Evolutionary conservation across 495 filamentous ascomycete genomes (phyloP).

Genomic region (Ascodesmis nigricans): DNA sequence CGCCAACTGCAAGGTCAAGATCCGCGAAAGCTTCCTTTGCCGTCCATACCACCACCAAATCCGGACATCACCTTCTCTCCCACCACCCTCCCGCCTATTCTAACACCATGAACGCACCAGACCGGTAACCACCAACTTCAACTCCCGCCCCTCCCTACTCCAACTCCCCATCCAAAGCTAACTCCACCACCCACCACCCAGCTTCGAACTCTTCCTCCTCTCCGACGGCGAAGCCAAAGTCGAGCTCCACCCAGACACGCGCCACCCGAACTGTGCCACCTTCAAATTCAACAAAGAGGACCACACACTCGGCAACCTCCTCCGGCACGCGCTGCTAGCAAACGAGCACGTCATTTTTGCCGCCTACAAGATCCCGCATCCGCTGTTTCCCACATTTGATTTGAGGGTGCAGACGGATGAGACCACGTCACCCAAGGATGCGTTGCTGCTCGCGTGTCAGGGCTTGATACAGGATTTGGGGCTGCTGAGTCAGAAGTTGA

Average conservation of each 20-base stretch:
- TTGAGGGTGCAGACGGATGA: conserved; percentile 89
- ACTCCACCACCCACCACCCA: conserved; percentile 20
- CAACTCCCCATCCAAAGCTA: not conserved
- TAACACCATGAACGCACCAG: conserved; percentile 20
- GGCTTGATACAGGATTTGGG: conserved; percentile 56
- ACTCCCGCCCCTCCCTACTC: not conserved
- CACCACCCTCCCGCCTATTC: too few species aligned
- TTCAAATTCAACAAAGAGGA: conserved; percentile 95
- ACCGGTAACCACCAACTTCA: conserved; percentile 8
- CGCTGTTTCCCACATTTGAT: conserved; percentile 62
- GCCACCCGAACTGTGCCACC: conserved; percentile 65
- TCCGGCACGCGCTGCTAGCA: conserved; percentile 58
- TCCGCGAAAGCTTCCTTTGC: too few species aligned
- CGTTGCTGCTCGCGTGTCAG: conserved; percentile 54
- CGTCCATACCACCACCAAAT: too few species aligned
- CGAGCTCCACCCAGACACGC: conserved; percentile 60
- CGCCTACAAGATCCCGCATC: conserved; percentile 76
- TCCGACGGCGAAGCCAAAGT: conserved; percentile 80
- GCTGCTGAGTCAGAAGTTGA: conserved; percentile 64
- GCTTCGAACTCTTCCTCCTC: conserved; percentile 81
- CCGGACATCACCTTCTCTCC: too few species aligned
- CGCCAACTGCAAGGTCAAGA: too few species aligned
- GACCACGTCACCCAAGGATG: conserved; percentile 60
- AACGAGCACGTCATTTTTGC: conserved; percentile 61
- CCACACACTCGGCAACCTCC: conserved; percentile 81